phyloP scores from a whole-genome alignment of 164 flowering plant species.

The Annona cherimola region DNA sequence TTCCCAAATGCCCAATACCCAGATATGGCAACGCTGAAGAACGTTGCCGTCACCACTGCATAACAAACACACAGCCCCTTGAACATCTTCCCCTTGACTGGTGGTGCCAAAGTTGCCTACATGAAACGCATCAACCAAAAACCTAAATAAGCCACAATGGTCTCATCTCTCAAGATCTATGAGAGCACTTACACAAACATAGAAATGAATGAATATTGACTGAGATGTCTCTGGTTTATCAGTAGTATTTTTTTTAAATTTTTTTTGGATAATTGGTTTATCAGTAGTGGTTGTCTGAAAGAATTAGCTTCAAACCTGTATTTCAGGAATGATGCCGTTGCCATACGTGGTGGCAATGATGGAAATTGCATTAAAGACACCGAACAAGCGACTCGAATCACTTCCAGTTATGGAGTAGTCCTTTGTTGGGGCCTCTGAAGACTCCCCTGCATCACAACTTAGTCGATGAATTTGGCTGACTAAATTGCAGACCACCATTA shows the following conservation, averaged over 20 bases:
- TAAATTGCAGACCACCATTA: too few species aligned
- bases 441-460: conserved; percentile 36
- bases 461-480: too few species aligned
- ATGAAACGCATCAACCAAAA: background rate
- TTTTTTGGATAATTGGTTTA: too few species aligned
- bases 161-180: background rate
- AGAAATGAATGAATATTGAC: too few species aligned
- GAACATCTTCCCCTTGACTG: conserved; percentile 90
- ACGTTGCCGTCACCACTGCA: conserved; percentile 45
- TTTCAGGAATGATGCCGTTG: conserved; percentile 95
- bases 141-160: background rate
- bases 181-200: too few species aligned
- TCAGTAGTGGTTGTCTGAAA: background rate
- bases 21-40: conserved; percentile 76
- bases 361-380: conserved; percentile 68
- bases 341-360: conserved; percentile 91
- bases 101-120: conserved; percentile 87
- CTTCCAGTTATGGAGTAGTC: conserved; percentile 53
- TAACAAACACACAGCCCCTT: conserved; percentile 81
- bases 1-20: conserved; percentile 99
- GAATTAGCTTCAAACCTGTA: conserved; percentile 45
- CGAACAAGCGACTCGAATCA: conserved; percentile 39
- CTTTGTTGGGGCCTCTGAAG: conserved; percentile 60
- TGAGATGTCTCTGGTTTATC: too few species aligned
- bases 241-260: too few species aligned